Evolutionary conservation across 495 filamentous ascomycete species (phyloP).

Genomic region (Tuber microsphaerosporum): DNA sequence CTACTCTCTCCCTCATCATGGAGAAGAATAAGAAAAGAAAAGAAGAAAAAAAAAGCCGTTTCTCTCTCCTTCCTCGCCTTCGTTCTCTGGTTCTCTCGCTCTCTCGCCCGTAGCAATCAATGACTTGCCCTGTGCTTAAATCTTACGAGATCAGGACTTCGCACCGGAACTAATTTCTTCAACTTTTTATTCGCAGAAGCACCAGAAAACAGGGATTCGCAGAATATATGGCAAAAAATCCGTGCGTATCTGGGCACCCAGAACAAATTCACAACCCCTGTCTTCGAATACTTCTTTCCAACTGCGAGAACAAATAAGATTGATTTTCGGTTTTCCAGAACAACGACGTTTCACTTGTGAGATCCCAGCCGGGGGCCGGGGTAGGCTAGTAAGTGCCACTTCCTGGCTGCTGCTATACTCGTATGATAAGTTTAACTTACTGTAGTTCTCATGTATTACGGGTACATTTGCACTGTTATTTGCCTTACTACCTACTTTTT

Average conservation of each 20-base stretch:
- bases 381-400: neutral
- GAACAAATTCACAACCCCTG: neutral
- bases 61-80: neutral
- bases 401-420: neutral
- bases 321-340: slow-evolving; percentile 2
- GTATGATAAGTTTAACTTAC: neutral
- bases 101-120: slow-evolving; percentile 2
- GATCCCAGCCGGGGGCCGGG: neutral
- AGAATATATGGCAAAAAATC: neutral
- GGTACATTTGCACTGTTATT: neutral
- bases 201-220: neutral
- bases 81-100: neutral
- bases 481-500: neutral
- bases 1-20: too few relatives aligned
- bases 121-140: neutral
- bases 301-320: neutral
- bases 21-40: too few relatives aligned
- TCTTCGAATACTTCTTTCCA: neutral
- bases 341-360: neutral
- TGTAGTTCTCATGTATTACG: neutral
- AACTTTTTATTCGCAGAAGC: neutral
- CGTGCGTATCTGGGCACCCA: neutral
- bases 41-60: neutral
- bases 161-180: neutral
- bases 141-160: slow-evolving; percentile 3